Percentiles rank a stretch among this genome's conserved stretches.
Conservation (phyloP, 129 eudicot species). For the Flaveria trinervia region DNA sequence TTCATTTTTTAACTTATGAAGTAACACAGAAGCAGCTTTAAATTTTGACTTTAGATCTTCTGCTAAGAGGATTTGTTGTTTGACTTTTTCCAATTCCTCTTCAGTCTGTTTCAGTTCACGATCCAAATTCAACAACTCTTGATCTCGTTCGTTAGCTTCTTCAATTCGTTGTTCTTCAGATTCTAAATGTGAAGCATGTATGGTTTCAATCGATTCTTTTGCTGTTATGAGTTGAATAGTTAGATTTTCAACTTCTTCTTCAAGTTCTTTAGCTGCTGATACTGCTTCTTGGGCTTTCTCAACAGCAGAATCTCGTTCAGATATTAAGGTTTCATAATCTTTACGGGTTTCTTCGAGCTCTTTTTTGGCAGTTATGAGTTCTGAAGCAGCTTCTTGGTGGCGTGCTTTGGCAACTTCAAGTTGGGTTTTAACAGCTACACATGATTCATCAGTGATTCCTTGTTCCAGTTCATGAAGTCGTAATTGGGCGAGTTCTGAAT, state of each 20-base stretch:
- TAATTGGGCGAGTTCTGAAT: slow-evolving; percentile 78
- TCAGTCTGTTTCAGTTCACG: slow-evolving; percentile 62
- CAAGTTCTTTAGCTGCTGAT: slow-evolving; percentile 60
- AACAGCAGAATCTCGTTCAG: slow-evolving; percentile 60
- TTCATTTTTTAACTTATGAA: slow-evolving; percentile 60
- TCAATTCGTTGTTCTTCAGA: slow-evolving; percentile 80
- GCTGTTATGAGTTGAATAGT: slow-evolving; percentile 79
- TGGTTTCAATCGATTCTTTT: slow-evolving; percentile 74
- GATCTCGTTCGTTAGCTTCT: slow-evolving; percentile 59
- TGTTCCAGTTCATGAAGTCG: slow-evolving; percentile 77
- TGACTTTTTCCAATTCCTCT: slow-evolving; percentile 62
- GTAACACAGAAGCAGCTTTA: slow-evolving; percentile 60
- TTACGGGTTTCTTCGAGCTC: slow-evolving; percentile 56
- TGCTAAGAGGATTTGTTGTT: slow-evolving; percentile 42
- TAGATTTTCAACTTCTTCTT: slow-evolving; percentile 71
- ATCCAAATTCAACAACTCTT: slow-evolving; percentile 60
- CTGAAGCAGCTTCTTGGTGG: slow-evolving; percentile 59
- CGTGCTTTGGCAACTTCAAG: slow-evolving; percentile 84
- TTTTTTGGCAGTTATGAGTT: slow-evolving; percentile 49
- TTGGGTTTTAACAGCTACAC: slow-evolving; percentile 83
- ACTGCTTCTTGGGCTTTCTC: slow-evolving; percentile 68
- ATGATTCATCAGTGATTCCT: slow-evolving; percentile 77
- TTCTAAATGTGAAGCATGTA: slow-evolving; percentile 86
- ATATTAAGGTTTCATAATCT: slow-evolving; percentile 47
- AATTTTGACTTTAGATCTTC: slow-evolving; percentile 65